Evolutionary conservation across 1,139 yeast genomes (phyloP).

Genomic region (Zygosaccharomyces pseudobailii): DNA sequence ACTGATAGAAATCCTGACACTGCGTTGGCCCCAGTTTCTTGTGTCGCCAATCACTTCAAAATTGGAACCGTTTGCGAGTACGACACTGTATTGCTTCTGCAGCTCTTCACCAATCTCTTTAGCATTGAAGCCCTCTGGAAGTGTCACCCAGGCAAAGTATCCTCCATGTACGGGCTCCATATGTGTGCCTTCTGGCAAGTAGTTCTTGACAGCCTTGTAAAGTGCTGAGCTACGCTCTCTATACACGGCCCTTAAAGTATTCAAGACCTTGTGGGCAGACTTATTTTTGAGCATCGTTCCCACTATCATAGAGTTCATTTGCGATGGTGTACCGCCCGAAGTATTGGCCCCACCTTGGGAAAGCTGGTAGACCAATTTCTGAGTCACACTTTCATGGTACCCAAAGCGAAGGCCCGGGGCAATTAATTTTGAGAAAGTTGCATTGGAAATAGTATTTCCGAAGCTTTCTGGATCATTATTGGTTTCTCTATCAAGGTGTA

Average conservation of each 20-base stretch:
- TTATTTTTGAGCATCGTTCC: constrained; percentile 57
- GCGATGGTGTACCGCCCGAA: constrained; percentile 89
- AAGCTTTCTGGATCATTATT: constrained; percentile 31
- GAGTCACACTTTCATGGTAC: constrained; percentile 74
- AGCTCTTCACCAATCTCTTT: constrained; percentile 42
- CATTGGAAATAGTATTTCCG: constrained; percentile 77
- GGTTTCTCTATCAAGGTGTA: constrained; percentile 50
- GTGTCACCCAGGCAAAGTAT: constrained; percentile 76
- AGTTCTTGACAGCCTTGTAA: constrained; percentile 38
- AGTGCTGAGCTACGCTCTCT: constrained; percentile 46
- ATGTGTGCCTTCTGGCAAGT: constrained; percentile 52
- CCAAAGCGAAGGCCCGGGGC: constrained; percentile 91
- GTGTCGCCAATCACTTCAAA: constrained; percentile 70
- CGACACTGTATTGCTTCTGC: constrained; percentile 43
- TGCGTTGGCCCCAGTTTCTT: constrained; percentile 52
- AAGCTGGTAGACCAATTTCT: constrained; percentile 53
- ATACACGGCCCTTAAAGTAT: constrained; percentile 43
- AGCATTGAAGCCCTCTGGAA: constrained; percentile 51
- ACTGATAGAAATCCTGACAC: constrained; percentile 62
- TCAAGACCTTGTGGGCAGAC: constrained; percentile 47
- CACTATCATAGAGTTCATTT: constrained; percentile 65
- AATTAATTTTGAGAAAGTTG: constrained; percentile 73
- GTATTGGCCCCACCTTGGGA: constrained; percentile 76
- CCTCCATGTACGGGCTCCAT: constrained; percentile 77
- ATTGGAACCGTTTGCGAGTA: constrained; percentile 69